phyloP scores from a whole-genome alignment of 306 rosid genomes.

The Malus domestica region ASM211411v1 NC_041791.1:3913001-3913500 shows the following conservation, averaged over 20 bases:
- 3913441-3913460: constrained; percentile 64
- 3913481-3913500: constrained; percentile 99
- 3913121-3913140: not conserved
- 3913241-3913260: constrained; percentile 83
- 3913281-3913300: constrained; percentile 82
- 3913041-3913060: no score
- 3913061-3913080: no score
- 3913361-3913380: not conserved
- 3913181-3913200: constrained; percentile 76
- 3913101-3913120: not conserved
- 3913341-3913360: not conserved
- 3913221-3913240: constrained; percentile 87
- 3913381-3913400: not conserved
- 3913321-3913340: constrained; percentile 58
- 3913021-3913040: no score
- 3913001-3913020: no score
- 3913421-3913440: constrained; percentile 86
- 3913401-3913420: constrained; percentile 89
- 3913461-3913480: constrained; percentile 87
- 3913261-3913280: constrained; percentile 96
- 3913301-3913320: constrained; percentile 93
- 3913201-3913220: constrained; percentile 88
- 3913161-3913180: not conserved
- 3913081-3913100: no score
- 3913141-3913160: not conserved